Base-by-base conservation (phyloP, 306 rosid species). In the Citrullus mucosospermus region DNA sequence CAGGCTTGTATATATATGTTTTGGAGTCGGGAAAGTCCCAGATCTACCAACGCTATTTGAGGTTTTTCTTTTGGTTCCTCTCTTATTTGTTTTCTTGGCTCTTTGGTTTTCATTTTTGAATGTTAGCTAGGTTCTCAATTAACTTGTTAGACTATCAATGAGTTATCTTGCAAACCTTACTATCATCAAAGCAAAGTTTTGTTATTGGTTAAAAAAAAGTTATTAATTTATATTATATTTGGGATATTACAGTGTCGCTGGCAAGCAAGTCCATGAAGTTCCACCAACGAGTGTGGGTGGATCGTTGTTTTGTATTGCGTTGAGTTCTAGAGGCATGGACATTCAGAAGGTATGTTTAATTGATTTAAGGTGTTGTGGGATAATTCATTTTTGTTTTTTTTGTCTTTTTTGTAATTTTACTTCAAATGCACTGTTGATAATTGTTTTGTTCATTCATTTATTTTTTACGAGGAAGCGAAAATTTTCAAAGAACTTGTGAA, bases 261-360 rank as follows among this genome's bases (percentile, higher is more conserved):
- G 98, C 57, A 87, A 89, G 85, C 98, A 93, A 84, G 87, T 93
- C 72, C 84, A 82, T 78, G 97, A 91, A 79, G 92, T 93, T 78
- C 98, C 97, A 78, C 85, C 89, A 3, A 63, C 88, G 56, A 88
- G 81, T 68, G 79, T 91, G 82, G 97, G 97, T 81, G 98, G 97
- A 76, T 86, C 92, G 38, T 82, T 82, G 56, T 91, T 81, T 78
- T 91, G 96, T 74, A 79, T 91, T 78, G 97, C 98, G 28, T 84
- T 91, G 79, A 87, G 95, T 83, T 80, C 84, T 79, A 84, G 96
- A 88, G 97, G 98, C 63, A 79, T 90, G 87, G 97, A 93, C 81
- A 81, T 82, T 85, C 93, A 90, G 60, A 90, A 91, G 93, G 98
- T 86, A 81, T 81, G 87, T 81, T 61, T 44, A 67, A 75, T 60